phyloP scores from a whole-genome alignment of 2,329 filamentous ascomycete species.

The Plectosphaerella cucumerina region DNA sequence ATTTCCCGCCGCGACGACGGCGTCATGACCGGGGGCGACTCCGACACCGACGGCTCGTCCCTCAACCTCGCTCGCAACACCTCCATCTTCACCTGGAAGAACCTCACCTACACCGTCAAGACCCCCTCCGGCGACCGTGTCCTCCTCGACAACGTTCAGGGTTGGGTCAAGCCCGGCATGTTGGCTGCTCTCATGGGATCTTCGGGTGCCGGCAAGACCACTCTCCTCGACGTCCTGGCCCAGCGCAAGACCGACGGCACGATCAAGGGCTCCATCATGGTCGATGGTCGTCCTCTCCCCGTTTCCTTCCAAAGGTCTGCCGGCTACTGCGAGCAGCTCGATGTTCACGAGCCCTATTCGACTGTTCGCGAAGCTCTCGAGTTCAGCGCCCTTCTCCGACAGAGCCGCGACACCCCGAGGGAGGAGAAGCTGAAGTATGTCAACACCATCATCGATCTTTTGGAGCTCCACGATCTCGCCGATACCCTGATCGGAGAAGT shows the following conservation, averaged over 20 bases:
- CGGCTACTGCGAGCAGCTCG: constrained; percentile 78
- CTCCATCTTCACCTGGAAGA: constrained; percentile 70
- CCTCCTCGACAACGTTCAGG: constrained; percentile 75
- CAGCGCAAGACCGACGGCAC: constrained; percentile 76
- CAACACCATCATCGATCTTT: constrained; percentile 68
- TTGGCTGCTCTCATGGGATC: constrained; percentile 78
- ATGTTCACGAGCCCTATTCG: constrained; percentile 68
- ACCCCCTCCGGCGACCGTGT: constrained; percentile 57
- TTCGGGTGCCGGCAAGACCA: constrained; percentile 81
- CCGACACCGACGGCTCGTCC: too few relatives aligned
- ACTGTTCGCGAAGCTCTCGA: constrained; percentile 74
- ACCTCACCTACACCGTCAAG: constrained; percentile 66
- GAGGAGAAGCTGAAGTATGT: constrained; percentile 73
- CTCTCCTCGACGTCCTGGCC: constrained; percentile 76
- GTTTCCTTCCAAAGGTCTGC: constrained; percentile 74
- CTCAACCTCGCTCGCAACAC: constrained; percentile 59
- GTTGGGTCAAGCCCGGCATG: constrained; percentile 79
- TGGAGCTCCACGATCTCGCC: constrained; percentile 44
- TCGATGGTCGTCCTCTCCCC: constrained; percentile 65
- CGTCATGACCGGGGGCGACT: constrained; percentile 21
- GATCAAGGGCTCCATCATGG: constrained; percentile 69
- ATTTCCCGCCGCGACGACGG: too few relatives aligned
- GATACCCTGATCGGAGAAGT: constrained; percentile 42
- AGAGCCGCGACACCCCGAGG: constrained; percentile 58
- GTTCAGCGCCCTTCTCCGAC: constrained; percentile 71